phyloP scores from a whole-genome alignment of 2,329 filamentous ascomycete genomes.

The Malbranchea zuffiana region DNA sequence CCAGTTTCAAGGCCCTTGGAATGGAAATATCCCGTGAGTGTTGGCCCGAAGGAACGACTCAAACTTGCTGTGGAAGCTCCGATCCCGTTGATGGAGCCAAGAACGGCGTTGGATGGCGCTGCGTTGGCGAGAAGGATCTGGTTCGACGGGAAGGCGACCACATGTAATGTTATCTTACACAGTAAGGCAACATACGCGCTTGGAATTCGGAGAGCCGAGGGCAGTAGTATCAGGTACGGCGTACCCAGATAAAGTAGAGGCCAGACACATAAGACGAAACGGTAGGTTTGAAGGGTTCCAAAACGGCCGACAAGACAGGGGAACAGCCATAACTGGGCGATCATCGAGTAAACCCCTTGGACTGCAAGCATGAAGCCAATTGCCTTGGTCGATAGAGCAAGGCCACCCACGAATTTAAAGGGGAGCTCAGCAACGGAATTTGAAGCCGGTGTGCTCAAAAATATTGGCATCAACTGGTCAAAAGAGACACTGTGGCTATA shows the following conservation, averaged over 20 bases:
- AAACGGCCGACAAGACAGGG: slow-evolving; percentile 64
- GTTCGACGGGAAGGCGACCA: slow-evolving; percentile 81
- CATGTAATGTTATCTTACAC: slow-evolving; percentile 88
- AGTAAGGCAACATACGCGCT: slow-evolving; percentile 69
- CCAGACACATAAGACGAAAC: slow-evolving; percentile 69
- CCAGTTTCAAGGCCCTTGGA: slow-evolving; percentile 66
- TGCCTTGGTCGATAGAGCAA: slow-evolving; percentile 68
- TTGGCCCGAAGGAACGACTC: slow-evolving; percentile 78
- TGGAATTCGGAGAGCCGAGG: slow-evolving; percentile 56
- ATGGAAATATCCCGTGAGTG: slow-evolving; percentile 75
- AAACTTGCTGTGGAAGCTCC: slow-evolving; percentile 85
- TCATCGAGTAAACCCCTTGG: slow-evolving; percentile 81
- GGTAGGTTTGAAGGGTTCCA: slow-evolving; percentile 71
- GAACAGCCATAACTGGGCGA: slow-evolving; percentile 75
- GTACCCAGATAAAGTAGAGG: slow-evolving; percentile 78
- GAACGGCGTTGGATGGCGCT: slow-evolving; percentile 68
- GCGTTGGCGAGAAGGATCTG: slow-evolving; percentile 83
- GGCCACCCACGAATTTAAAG: slow-evolving; percentile 81
- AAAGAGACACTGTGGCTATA: slow-evolving; percentile 89
- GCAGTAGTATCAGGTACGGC: slow-evolving; percentile 80
- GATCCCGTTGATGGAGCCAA: slow-evolving; percentile 86
- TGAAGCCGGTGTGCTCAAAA: slow-evolving; percentile 61
- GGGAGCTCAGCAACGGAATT: slow-evolving; percentile 50
- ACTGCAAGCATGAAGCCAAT: slow-evolving; percentile 82
- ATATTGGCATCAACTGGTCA: slow-evolving; percentile 84